These are phyloP conservation scores for Gastrodia elata DNA, from an alignment of 106 monocot genomes.

Conservation along the genomic window DNA sequence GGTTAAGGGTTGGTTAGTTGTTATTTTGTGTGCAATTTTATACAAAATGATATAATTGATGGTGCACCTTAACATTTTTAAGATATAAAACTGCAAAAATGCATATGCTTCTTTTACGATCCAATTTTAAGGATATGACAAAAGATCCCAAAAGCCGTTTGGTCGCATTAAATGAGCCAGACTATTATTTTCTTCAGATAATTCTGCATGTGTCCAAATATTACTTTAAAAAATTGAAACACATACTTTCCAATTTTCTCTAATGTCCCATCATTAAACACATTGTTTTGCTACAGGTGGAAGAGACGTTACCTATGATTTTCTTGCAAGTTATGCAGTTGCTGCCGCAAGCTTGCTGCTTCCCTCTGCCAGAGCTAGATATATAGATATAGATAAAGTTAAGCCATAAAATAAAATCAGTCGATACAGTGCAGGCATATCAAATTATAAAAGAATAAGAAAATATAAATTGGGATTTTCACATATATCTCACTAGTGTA, in stretches of 20 bases:
- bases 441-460: background rate
- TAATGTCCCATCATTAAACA: background rate
- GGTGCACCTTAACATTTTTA: too few species aligned
- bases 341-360: slow-evolving; percentile 1
- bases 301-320: slow-evolving; percentile 5
- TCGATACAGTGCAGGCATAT: background rate
- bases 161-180: background rate
- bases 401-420: background rate
- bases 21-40: too few species aligned
- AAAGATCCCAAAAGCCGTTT: background rate
- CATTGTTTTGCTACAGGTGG: background rate
- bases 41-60: too few species aligned
- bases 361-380: slow-evolving; percentile 5
- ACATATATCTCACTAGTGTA: background rate
- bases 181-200: background rate
- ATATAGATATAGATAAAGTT: too few species aligned
- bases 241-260: background rate
- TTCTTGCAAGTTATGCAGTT: slow-evolving; percentile 13
- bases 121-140: background rate
- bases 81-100: background rate
- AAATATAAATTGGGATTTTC: background rate
- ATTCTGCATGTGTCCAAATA: background rate
- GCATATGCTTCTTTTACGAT: background rate
- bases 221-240: background rate
- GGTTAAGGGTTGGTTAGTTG: too few species aligned